These are phyloP conservation scores for Cercospora sp. DNA, from an alignment of 2,329 filamentous ascomycete genomes.

Conservation along the genomic window DNA sequence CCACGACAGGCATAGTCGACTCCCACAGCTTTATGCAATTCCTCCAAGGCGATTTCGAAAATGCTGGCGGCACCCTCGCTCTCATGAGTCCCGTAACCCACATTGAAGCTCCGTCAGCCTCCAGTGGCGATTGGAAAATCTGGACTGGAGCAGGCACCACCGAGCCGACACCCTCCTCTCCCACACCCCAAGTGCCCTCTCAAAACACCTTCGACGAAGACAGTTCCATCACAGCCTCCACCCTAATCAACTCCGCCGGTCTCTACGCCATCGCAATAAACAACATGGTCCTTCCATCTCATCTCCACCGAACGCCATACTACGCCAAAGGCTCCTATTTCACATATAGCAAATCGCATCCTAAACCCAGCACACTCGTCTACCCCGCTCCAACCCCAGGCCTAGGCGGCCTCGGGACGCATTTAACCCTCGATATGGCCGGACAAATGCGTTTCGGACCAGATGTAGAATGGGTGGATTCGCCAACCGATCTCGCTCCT, in stretches of 20 bases:
- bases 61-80: constrained; percentile 72
- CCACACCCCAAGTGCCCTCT: constrained; percentile 28
- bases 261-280: constrained; percentile 73
- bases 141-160: constrained; percentile 43
- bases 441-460: constrained; percentile 89
- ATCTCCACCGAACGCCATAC: constrained; percentile 61
- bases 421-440: constrained; percentile 84
- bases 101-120: constrained; percentile 53
- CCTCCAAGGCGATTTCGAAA: constrained; percentile 74
- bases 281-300: constrained; percentile 72
- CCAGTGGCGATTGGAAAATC: constrained; percentile 69
- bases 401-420: constrained; percentile 82
- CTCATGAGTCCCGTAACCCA: constrained; percentile 65
- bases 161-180: constrained; percentile 26
- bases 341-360: constrained; percentile 68
- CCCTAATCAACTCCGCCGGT: constrained; percentile 82
- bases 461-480: constrained; percentile 88
- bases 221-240: constrained; percentile 66
- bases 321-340: constrained; percentile 98
- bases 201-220: constrained; percentile 44
- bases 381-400: constrained; percentile 86
- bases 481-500: constrained; percentile 62
- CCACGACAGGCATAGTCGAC: constrained; percentile 87
- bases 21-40: constrained; percentile 81
- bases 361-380: constrained; percentile 70